phyloP scores from a whole-genome alignment of 257 asterid genomes.

The Verbascum thapsus region DNA sequence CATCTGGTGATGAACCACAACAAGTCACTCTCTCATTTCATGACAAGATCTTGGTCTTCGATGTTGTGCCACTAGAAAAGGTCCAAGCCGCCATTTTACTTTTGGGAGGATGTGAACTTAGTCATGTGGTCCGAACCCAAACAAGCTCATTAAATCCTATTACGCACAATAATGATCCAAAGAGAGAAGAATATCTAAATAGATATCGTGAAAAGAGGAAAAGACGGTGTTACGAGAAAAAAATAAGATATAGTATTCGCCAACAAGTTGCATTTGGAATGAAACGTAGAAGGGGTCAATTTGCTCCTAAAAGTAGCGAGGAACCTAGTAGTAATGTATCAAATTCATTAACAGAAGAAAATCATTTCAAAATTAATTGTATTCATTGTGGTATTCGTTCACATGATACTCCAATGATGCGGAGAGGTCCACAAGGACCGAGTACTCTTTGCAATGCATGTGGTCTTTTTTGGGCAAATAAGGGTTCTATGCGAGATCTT shows the following conservation, averaged over 20 bases:
- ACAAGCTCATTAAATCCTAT: background rate
- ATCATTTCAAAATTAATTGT: background rate
- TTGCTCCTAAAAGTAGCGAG: slow-evolving; percentile 7
- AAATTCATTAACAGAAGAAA: background rate
- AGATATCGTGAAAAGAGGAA: slow-evolving; percentile 26
- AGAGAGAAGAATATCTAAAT: slow-evolving; percentile 24
- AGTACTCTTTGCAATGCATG: slow-evolving; percentile 41
- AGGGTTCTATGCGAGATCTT: slow-evolving; percentile 11
- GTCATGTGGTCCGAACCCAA: background rate
- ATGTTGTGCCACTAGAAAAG: slow-evolving; percentile 29
- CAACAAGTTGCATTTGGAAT: slow-evolving; percentile 22
- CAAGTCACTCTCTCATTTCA: slow-evolving; percentile 28
- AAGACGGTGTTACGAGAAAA: slow-evolving; percentile 31
- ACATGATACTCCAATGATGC: slow-evolving; percentile 33
- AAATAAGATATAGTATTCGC: slow-evolving; percentile 23
- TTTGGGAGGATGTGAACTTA: slow-evolving; percentile 33
- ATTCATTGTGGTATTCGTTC: slow-evolving; percentile 31
- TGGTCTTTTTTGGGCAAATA: slow-evolving; percentile 33
- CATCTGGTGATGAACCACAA: background rate
- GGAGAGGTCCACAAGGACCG: slow-evolving; percentile 31
- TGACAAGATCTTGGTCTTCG: slow-evolving; percentile 8
- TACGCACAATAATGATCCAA: slow-evolving; percentile 3
- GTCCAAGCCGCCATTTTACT: slow-evolving; percentile 23
- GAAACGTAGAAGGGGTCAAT: slow-evolving; percentile 27
- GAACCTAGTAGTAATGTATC: background rate